Evolutionary conservation across 495 filamentous ascomycete genomes (phyloP).

Genomic region (Lasiosphaeriaceae sp.): DNA sequence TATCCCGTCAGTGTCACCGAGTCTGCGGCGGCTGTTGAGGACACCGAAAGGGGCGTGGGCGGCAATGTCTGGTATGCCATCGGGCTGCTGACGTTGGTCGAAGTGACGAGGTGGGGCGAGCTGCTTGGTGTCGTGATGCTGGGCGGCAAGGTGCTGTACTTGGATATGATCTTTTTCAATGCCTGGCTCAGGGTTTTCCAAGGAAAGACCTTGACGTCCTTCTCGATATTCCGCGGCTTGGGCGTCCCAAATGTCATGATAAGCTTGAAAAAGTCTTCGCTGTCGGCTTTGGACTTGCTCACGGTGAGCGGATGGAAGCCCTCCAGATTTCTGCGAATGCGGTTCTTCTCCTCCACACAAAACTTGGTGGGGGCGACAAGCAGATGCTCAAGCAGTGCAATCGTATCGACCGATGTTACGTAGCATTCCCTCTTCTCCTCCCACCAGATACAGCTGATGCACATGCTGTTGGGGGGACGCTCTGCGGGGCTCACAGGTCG

Average conservation of each 20-base stretch:
- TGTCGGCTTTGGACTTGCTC: conserved; percentile 85
- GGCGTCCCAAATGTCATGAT: conserved; percentile 97
- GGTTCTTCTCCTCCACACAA: conserved; percentile 95
- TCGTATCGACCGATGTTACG: conserved; percentile 95
- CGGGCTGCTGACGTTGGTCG: conserved; percentile 29
- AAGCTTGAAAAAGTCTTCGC: conserved; percentile 94
- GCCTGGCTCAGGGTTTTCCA: conserved; percentile 82
- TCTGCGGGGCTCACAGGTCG: conserved; percentile 66
- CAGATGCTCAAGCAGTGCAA: conserved; percentile 83
- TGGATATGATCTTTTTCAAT: conserved; percentile 94
- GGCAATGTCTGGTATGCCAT: conserved; percentile 33
- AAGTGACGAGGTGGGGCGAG: conserved; percentile 25
- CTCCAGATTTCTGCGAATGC: conserved; percentile 91
- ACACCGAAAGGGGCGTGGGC: conserved; percentile 32
- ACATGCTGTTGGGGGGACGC: conserved; percentile 68
- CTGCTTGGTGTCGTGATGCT: conserved; percentile 15
- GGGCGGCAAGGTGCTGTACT: conserved; percentile 60
- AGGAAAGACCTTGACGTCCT: conserved; percentile 96
- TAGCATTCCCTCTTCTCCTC: conserved; percentile 83
- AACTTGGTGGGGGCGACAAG: conserved; percentile 69
- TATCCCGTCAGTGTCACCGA: conserved; percentile 19
- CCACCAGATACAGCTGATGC: conserved; percentile 92
- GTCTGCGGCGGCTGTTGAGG: conserved; percentile 18
- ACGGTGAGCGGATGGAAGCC: conserved; percentile 86
- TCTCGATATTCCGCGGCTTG: conserved; percentile 96